phyloP scores from a whole-genome alignment of 2,329 filamentous ascomycete genomes.

The Pestalotiopsis sp. region DNA sequence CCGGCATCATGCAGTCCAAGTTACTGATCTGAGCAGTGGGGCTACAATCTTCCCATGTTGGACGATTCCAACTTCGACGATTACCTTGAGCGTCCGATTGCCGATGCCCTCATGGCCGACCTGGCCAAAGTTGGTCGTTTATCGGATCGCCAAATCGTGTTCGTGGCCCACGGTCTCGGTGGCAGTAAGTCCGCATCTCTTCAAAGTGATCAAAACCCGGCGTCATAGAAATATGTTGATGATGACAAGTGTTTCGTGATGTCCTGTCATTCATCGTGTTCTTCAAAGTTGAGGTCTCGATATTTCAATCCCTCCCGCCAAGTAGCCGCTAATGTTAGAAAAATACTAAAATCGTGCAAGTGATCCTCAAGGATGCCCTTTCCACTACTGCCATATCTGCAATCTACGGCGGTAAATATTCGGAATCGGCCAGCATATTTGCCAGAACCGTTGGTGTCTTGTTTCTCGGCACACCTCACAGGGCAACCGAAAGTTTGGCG shows the following conservation, averaged over 20 bases:
- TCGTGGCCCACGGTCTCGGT: constrained; percentile 17
- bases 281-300: too few relatives aligned
- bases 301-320: too few relatives aligned
- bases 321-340: not conserved
- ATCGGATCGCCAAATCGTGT: constrained; percentile 8
- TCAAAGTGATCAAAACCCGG: too few relatives aligned
- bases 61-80: not conserved
- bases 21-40: not conserved
- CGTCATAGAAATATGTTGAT: too few relatives aligned
- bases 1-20: not conserved
- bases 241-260: too few relatives aligned
- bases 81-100: not conserved
- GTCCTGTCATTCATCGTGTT: too few relatives aligned
- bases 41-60: not conserved
- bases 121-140: constrained; percentile 4
- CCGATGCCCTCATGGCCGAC: constrained; percentile 10
- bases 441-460: constrained; percentile 13
- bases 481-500: not conserved
- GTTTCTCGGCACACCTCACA: constrained; percentile 16
- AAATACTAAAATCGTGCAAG: not conserved
- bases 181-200: not conserved
- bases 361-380: constrained; percentile 16
- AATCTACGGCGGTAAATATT: constrained; percentile 14
- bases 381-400: constrained; percentile 12
- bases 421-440: constrained; percentile 13